A percentile compares a stretch with the other conserved stretches of the same genome.
Evolutionary conservation across 306 rosid species (phyloP).

Genomic region (Acacia melanoxylon): DNA sequence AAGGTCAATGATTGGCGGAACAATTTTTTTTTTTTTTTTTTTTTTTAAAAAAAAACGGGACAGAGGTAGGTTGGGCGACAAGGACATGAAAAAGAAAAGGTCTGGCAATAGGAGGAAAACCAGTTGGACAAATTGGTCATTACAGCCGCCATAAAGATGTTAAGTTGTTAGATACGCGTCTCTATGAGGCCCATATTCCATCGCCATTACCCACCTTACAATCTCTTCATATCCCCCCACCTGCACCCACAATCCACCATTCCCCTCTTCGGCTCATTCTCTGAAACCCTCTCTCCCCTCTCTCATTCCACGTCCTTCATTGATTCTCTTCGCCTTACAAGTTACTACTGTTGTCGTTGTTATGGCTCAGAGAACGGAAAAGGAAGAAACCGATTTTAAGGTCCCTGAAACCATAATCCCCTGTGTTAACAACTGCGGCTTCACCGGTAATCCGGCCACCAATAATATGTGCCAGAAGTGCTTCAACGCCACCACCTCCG

Average conservation of each 20-base stretch:
- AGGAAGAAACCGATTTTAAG: constrained; percentile 86
- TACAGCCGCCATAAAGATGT: constrained; percentile 34
- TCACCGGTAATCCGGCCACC: constrained; percentile 63
- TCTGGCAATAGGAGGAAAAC: neutral
- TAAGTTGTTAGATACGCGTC: constrained; percentile 78
- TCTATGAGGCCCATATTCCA: constrained; percentile 71
- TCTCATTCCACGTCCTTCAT: neutral
- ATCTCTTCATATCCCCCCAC: constrained; percentile 44
- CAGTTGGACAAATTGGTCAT: constrained; percentile 54
- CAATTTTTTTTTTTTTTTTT: neutral
- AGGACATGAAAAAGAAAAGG: neutral
- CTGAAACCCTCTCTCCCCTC: neutral
- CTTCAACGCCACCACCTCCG: constrained; percentile 53
- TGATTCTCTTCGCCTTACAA: neutral
- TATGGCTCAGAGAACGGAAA: constrained; percentile 76
- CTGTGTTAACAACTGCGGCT: constrained; percentile 80
- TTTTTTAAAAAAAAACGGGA: neutral
- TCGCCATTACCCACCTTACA: constrained; percentile 69
- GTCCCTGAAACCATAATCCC: constrained; percentile 71
- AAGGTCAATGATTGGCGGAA: neutral
- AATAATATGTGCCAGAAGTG: constrained; percentile 83
- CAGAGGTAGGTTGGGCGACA: neutral
- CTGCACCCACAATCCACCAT: constrained; percentile 14
- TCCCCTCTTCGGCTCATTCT: neutral
- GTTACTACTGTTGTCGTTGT: neutral